Conservation (phyloP, 768 basidiomycete genomes). For the Lactarius sanguifluus region DNA sequence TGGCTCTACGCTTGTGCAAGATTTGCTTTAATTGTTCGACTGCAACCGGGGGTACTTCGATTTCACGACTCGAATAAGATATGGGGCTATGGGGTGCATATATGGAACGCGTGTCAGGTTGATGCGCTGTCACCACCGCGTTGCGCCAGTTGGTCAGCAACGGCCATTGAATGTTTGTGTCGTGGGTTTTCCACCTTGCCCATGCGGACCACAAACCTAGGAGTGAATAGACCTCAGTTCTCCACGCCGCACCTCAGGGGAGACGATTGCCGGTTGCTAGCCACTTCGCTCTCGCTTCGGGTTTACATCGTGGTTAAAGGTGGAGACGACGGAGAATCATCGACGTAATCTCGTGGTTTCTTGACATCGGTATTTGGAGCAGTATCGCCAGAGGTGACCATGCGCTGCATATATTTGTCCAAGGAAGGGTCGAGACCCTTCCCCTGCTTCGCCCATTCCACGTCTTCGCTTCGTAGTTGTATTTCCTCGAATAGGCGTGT, state of each 20-base stretch:
- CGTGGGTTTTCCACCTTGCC: neutral
- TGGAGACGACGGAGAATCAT: constrained; percentile 26
- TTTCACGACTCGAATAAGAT: constrained; percentile 1
- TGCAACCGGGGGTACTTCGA: neutral
- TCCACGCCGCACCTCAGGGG: neutral
- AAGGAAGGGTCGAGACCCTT: neutral
- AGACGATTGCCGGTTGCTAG: constrained; percentile 20
- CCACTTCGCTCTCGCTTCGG: constrained; percentile 5
- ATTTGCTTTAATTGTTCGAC: constrained; percentile 3
- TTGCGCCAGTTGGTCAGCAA: neutral
- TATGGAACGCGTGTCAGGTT: constrained; percentile 5
- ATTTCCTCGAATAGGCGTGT: constrained; percentile 8
- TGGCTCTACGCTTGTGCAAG: neutral
- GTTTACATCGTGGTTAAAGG: neutral
- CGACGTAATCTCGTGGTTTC: constrained; percentile 26
- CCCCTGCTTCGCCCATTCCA: neutral
- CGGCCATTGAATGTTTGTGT: neutral
- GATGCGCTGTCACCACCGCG: constrained; percentile 1
- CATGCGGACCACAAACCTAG: neutral
- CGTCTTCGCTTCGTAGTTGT: neutral
- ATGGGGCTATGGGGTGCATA: neutral
- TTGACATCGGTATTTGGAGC: constrained; percentile 11
- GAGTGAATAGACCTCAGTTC: neutral
- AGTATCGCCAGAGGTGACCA: constrained; percentile 7
- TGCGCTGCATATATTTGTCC: neutral